Conservation (phyloP, 805 yeast species). For the Saturnispora ahearnii region DNA sequence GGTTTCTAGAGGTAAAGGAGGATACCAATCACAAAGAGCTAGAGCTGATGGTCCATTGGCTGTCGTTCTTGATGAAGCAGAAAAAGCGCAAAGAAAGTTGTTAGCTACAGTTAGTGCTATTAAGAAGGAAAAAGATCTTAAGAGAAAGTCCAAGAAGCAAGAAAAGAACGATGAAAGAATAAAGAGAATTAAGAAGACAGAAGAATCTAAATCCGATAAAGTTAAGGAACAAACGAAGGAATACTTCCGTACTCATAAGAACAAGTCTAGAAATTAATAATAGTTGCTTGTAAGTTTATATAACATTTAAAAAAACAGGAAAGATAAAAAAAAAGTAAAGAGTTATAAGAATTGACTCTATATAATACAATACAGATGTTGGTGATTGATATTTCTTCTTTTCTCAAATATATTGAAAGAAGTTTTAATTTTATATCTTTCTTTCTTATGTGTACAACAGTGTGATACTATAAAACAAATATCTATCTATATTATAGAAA, state of each 20-base stretch:
- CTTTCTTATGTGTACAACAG: background rate
- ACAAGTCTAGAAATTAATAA: slow-evolving; percentile 5
- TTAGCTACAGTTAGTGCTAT: slow-evolving; percentile 81
- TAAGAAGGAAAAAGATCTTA: slow-evolving; percentile 75
- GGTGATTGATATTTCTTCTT: too few species aligned
- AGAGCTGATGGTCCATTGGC: slow-evolving; percentile 34
- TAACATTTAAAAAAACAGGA: background rate
- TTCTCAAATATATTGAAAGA: too few species aligned
- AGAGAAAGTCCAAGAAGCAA: slow-evolving; percentile 61
- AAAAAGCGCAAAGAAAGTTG: slow-evolving; percentile 84
- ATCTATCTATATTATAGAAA: background rate
- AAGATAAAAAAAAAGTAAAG: too few species aligned
- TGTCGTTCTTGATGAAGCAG: slow-evolving; percentile 85
- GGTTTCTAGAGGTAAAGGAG: slow-evolving; percentile 78
- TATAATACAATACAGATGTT: background rate
- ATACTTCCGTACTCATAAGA: slow-evolving; percentile 52
- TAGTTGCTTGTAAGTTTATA: background rate
- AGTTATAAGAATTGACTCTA: background rate
- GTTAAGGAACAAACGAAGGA: slow-evolving; percentile 84
- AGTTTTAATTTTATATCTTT: background rate
- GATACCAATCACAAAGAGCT: slow-evolving; percentile 68
- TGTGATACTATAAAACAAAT: background rate
- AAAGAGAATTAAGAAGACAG: slow-evolving; percentile 67
- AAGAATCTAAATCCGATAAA: slow-evolving; percentile 60
- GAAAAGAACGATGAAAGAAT: slow-evolving; percentile 68